These are phyloP conservation scores for Aegilops umbellulata DNA, from an alignment of 176 grass and related monocot species.

Conservation along the genomic window DNA sequence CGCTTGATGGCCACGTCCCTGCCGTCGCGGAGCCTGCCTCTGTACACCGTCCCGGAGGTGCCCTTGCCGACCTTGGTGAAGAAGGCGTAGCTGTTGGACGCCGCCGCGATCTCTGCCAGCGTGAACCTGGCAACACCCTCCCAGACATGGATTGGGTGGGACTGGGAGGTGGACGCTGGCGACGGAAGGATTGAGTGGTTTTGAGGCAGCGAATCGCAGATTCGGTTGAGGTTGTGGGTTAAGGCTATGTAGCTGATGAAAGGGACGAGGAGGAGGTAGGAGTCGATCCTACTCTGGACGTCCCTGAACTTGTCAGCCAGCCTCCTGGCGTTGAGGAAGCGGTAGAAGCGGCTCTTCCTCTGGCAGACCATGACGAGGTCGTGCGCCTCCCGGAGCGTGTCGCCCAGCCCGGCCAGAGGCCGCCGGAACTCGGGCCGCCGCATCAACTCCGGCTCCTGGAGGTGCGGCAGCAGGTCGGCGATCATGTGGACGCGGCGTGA, in stretches of 20 bases:
- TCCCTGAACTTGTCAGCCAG: not conserved
- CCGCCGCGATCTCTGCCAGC: not conserved
- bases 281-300: not conserved
- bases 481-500: no score
- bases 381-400: not conserved
- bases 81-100: not conserved
- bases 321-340: not conserved
- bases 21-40: not conserved
- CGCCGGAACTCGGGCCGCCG: not conserved
- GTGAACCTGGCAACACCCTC: not conserved
- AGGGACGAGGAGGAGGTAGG: not conserved
- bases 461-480: not conserved
- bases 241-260: not conserved
- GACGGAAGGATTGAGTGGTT: not conserved
- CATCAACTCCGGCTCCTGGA: not conserved
- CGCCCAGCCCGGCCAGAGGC: not conserved
- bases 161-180: not conserved
- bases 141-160: no score
- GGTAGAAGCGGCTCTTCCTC: not conserved
- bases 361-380: not conserved
- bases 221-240: not conserved
- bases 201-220: not conserved
- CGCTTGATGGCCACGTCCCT: conserved; percentile 5
- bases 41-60: not conserved
- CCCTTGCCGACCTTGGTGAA: not conserved